These are phyloP conservation scores for Mucor sp. DNA, from an alignment of 371 early-diverging fungal species.

Conservation along the genomic window DNA sequence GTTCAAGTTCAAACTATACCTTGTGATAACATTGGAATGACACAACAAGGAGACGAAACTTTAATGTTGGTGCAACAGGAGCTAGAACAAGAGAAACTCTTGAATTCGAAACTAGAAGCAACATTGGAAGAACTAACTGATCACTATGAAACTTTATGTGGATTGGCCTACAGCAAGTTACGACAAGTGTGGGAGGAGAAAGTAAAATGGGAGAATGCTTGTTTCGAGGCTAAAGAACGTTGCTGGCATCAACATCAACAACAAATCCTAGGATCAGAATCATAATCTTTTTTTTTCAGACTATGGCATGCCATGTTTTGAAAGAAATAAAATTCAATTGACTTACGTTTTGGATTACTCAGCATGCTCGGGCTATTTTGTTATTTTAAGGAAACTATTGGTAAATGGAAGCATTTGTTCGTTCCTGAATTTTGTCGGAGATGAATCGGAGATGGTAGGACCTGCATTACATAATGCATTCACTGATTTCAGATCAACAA, in stretches of 20 bases:
- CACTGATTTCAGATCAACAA: neutral
- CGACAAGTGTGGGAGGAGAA: constrained; percentile 55
- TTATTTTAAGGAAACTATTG: neutral
- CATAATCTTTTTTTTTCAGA: neutral
- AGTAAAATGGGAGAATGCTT: constrained; percentile 40
- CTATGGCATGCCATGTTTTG: constrained; percentile 6
- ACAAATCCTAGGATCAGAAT: constrained; percentile 2
- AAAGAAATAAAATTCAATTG: neutral
- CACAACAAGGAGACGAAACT: neutral
- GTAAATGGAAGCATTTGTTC: neutral
- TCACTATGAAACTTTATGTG: constrained; percentile 55
- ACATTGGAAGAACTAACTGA: constrained; percentile 51
- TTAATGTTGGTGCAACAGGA: constrained; percentile 31
- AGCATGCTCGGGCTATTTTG: neutral
- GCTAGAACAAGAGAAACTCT: constrained; percentile 45
- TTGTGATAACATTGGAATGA: neutral
- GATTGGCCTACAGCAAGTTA: constrained; percentile 55
- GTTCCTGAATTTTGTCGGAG: neutral
- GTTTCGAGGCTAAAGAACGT: constrained; percentile 27
- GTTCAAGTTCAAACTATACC: constrained; percentile 32
- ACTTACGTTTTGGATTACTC: neutral
- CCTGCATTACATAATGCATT: neutral
- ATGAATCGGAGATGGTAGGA: neutral
- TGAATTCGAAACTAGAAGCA: constrained; percentile 42
- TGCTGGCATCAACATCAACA: constrained; percentile 30